Evolutionary conservation across 2,329 filamentous ascomycete genomes (phyloP).

Genomic region (Ascochyta viciae-villosae): DNA sequence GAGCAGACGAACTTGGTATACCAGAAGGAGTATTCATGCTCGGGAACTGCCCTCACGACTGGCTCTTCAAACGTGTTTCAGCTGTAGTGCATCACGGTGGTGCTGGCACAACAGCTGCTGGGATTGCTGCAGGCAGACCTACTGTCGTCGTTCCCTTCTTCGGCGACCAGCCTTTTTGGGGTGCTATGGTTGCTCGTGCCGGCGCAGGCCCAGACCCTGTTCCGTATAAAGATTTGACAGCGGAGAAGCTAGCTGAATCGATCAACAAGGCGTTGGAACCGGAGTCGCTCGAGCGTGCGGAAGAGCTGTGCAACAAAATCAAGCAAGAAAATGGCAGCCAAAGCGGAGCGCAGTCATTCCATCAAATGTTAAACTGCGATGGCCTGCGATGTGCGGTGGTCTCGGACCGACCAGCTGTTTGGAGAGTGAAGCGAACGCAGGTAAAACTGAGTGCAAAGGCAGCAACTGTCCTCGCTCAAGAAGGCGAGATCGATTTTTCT

Average conservation of each 20-base stretch:
- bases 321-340: constrained; percentile 47
- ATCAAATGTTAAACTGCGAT: constrained; percentile 49
- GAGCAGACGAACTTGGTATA: constrained; percentile 68
- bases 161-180: constrained; percentile 53
- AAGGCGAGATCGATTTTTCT: constrained; percentile 45
- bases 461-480: constrained; percentile 48
- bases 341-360: constrained; percentile 48
- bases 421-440: constrained; percentile 49
- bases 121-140: constrained; percentile 80
- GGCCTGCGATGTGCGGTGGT: constrained; percentile 45
- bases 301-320: constrained; percentile 49
- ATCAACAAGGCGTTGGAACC: constrained; percentile 50
- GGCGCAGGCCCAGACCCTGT: constrained; percentile 51
- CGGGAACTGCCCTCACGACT: constrained; percentile 86
- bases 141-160: constrained; percentile 86
- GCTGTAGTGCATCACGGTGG: constrained; percentile 88
- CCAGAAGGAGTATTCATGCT: constrained; percentile 83
- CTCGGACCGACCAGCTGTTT: constrained; percentile 45
- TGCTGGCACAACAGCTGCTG: constrained; percentile 85
- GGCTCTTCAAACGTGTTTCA: constrained; percentile 82
- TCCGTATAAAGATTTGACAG: constrained; percentile 49
- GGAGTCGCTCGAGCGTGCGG: constrained; percentile 44
- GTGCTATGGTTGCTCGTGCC: constrained; percentile 50
- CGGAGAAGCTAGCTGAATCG: constrained; percentile 48
- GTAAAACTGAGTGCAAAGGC: constrained; percentile 47